Evolutionary conservation across 2,329 filamentous ascomycete genomes (phyloP).

Genomic region (Alternaria sp.): DNA sequence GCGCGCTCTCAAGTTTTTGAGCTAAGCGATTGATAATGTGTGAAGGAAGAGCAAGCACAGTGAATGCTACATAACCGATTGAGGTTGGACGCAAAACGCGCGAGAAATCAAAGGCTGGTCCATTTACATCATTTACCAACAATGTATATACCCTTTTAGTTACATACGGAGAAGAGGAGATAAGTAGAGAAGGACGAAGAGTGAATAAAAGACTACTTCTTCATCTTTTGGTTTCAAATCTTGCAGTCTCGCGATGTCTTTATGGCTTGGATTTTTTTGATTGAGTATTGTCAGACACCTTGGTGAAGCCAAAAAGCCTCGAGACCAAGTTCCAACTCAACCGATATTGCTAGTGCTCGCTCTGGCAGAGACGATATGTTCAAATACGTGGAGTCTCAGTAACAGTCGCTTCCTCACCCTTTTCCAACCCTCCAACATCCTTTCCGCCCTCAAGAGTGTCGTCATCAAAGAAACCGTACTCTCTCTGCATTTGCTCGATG

Average conservation of each 20-base stretch:
- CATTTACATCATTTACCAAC: slow-evolving; percentile 2
- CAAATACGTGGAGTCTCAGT: not conserved
- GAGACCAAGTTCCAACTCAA: not conserved
- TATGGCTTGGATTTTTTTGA: too few relatives aligned
- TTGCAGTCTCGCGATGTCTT: not conserved
- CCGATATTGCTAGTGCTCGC: not conserved
- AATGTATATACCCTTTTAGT: slow-evolving; percentile 15
- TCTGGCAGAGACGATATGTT: not conserved
- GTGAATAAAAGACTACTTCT: not conserved
- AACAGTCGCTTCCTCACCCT: not conserved
- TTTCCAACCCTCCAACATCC: not conserved
- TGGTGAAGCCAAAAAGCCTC: not conserved
- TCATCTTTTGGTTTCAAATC: not conserved
- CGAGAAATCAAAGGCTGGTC: slow-evolving; percentile 12
- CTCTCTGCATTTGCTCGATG: not conserved
- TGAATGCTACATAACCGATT: not conserved
- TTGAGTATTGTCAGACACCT: too few relatives aligned
- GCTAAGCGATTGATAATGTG: not conserved
- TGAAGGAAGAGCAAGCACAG: not conserved
- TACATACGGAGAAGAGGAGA: slow-evolving; percentile 1
- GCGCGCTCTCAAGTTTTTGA: slow-evolving; percentile 14
- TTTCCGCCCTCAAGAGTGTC: not conserved
- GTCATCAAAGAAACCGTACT: not conserved
- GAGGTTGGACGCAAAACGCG: slow-evolving; percentile 5
- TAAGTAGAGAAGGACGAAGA: not conserved